Conservation (phyloP, 2,329 filamentous ascomycete species). For the Coniella lustricola region DNA sequence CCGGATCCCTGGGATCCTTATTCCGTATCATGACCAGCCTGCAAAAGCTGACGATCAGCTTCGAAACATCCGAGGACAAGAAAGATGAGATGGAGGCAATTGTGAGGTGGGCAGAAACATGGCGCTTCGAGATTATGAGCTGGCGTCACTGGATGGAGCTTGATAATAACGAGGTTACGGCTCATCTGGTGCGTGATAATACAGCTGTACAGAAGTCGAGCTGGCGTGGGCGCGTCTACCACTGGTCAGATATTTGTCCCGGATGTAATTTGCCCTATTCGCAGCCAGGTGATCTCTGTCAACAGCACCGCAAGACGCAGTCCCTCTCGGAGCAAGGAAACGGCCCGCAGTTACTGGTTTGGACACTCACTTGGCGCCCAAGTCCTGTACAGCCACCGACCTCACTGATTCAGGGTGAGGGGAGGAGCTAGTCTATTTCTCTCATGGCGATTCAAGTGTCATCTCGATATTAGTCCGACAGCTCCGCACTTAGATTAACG, state of each 20-base stretch:
- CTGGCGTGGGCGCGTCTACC: neutral
- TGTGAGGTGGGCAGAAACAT: constrained; percentile 7
- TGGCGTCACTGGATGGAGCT: constrained; percentile 2
- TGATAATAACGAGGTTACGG: neutral
- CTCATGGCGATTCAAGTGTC: too few relatives aligned
- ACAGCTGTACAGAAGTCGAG: constrained; percentile 2
- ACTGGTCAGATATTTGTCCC: neutral
- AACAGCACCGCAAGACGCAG: neutral
- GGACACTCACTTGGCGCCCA: constrained; percentile 9
- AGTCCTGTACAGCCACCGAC: too few relatives aligned
- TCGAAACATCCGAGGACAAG: constrained; percentile 9
- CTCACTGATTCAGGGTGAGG: too few relatives aligned
- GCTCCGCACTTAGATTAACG: too few relatives aligned
- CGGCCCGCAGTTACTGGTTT: constrained; percentile 2
- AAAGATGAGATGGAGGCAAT: constrained; percentile 4
- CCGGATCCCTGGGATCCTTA: neutral
- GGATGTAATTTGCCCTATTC: neutral
- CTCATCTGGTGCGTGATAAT: neutral
- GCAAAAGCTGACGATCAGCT: constrained; percentile 8
- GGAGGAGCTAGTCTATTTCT: too few relatives aligned
- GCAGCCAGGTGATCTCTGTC: neutral
- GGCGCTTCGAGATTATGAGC: constrained; percentile 6
- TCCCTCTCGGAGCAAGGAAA: neutral
- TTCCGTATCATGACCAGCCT: constrained; percentile 6
- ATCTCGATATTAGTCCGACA: too few relatives aligned